Evolutionary conservation across 768 basidiomycete species (phyloP).

Genomic region (Infundibulicybe gibba): DNA sequence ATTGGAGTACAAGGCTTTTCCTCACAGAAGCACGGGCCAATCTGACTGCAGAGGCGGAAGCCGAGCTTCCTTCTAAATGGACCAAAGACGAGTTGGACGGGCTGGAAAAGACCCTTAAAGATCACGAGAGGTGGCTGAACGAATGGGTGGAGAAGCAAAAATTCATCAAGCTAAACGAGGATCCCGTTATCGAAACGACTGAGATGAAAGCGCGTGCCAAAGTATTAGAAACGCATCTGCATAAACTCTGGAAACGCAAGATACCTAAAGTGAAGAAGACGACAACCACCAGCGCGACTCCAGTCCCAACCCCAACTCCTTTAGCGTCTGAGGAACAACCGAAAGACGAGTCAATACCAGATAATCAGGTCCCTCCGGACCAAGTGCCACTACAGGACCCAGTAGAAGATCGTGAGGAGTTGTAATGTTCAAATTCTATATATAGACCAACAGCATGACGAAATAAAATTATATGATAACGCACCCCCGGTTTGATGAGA

Average conservation of each 20-base stretch:
- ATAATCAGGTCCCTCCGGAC: background rate
- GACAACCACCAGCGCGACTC: slow-evolving; percentile 25
- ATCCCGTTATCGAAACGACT: slow-evolving; percentile 81
- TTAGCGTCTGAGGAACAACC: slow-evolving; percentile 2
- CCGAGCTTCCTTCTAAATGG: slow-evolving; percentile 71
- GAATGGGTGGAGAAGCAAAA: slow-evolving; percentile 83
- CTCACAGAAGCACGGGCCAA: slow-evolving; percentile 75
- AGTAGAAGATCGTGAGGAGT: slow-evolving; percentile 6
- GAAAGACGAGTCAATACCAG: slow-evolving; percentile 8
- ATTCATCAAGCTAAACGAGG: slow-evolving; percentile 63
- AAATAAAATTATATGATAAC: too few relatives aligned
- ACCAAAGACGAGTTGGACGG: slow-evolving; percentile 80
- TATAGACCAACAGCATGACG: too few relatives aligned
- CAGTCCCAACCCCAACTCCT: slow-evolving; percentile 14
- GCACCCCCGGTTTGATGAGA: too few relatives aligned
- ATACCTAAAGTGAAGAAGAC: slow-evolving; percentile 60
- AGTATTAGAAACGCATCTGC: slow-evolving; percentile 71
- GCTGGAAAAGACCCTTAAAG: slow-evolving; percentile 73
- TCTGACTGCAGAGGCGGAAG: slow-evolving; percentile 59
- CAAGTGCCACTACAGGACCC: slow-evolving; percentile 1
- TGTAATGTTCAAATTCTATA: slow-evolving; percentile 2
- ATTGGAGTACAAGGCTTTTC: slow-evolving; percentile 87
- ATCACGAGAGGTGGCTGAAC: slow-evolving; percentile 82
- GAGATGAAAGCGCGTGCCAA: slow-evolving; percentile 87
- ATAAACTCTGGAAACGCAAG: slow-evolving; percentile 66